These are phyloP conservation scores for Mortierella claussenii DNA, from an alignment of 192 early-diverging fungal species.

Conservation along the genomic window DNA sequence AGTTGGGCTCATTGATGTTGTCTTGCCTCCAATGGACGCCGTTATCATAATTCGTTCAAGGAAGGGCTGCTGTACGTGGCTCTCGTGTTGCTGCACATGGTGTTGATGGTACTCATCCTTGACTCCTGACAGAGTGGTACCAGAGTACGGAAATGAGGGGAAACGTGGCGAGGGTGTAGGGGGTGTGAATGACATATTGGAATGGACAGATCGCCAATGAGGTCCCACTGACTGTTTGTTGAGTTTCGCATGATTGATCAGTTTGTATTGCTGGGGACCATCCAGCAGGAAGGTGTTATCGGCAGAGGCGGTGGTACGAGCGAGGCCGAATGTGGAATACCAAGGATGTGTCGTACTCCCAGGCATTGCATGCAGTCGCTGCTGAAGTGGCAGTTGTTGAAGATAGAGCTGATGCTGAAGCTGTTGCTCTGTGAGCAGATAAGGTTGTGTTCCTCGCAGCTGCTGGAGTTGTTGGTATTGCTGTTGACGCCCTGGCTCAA, in stretches of 20 bases:
- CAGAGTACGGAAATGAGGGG: background rate
- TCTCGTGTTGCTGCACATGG: background rate
- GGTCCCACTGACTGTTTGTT: slow-evolving; percentile 22
- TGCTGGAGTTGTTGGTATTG: background rate
- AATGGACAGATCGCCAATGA: slow-evolving; percentile 17
- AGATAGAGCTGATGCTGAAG: background rate
- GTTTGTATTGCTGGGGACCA: slow-evolving; percentile 1
- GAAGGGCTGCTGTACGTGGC: too few relatives aligned
- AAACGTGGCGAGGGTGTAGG: background rate
- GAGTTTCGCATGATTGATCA: slow-evolving; percentile 1
- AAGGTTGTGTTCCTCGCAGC: background rate
- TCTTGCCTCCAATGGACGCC: background rate
- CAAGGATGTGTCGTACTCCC: slow-evolving; percentile 20
- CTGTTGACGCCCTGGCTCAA: background rate
- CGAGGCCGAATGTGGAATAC: slow-evolving; percentile 27
- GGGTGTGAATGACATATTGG: background rate
- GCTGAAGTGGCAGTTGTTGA: slow-evolving; percentile 20
- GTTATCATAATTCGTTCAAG: background rate
- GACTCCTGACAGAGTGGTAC: background rate
- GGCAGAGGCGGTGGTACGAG: slow-evolving; percentile 13
- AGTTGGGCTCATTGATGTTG: slow-evolving; percentile 2
- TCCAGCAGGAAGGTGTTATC: slow-evolving; percentile 15
- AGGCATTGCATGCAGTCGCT: slow-evolving; percentile 22
- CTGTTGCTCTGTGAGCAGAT: slow-evolving; percentile 3
- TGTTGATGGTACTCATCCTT: background rate